These are phyloP conservation scores for Cucurbita ficifolia DNA, from an alignment of 306 rosid species.

Conservation along the genomic window DNA sequence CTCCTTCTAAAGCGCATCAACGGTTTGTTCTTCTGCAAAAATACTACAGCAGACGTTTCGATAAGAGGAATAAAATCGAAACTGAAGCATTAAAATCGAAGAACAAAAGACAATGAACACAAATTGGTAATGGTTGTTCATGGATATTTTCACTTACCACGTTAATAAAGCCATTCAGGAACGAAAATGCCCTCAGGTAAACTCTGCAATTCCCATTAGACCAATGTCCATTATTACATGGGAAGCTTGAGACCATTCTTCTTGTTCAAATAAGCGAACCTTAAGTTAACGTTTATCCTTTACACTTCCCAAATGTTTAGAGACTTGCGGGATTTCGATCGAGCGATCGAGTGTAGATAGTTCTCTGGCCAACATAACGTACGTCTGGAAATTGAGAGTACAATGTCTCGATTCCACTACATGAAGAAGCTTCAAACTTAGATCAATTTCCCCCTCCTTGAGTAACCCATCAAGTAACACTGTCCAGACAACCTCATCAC, in stretches of 20 bases:
- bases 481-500: conserved; percentile 38
- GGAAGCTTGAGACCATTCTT: neutral
- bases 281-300: conserved; percentile 8
- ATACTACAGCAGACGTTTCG: neutral
- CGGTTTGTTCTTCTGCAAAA: neutral
- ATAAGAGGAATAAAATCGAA: neutral
- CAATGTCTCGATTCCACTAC: conserved; percentile 22
- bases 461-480: conserved; percentile 28
- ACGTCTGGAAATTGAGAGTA: conserved; percentile 17
- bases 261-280: neutral
- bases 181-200: neutral
- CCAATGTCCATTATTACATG: neutral
- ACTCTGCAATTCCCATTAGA: neutral
- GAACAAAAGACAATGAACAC: neutral
- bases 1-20: neutral
- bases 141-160: neutral
- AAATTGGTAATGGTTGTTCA: neutral
- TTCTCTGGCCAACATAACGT: conserved; percentile 22
- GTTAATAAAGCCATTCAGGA: neutral
- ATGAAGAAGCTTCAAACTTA: conserved; percentile 26
- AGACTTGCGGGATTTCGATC: conserved; percentile 12
- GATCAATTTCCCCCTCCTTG: conserved; percentile 17
- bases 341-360: conserved; percentile 10
- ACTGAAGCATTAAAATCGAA: neutral
- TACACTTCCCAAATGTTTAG: conserved; percentile 6